Conservation (phyloP, 345 rosid genomes). For the Boechera divaricarpa region DNA sequence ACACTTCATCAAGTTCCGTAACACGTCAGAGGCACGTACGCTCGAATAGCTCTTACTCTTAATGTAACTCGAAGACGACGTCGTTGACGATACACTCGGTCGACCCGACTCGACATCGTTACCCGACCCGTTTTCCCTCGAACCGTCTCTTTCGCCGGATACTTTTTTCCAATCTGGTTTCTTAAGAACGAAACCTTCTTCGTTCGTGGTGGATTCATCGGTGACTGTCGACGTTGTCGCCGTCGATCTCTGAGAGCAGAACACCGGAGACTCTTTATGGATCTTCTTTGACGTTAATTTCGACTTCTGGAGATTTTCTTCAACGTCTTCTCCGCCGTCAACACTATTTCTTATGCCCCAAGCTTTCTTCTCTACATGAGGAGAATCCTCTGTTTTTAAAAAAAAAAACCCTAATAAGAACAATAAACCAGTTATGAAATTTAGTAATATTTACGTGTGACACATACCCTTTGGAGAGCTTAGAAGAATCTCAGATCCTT, state of each 20-base stretch:
- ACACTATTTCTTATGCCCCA: constrained; percentile 29
- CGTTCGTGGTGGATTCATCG: constrained; percentile 46
- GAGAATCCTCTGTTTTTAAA: constrained; percentile 40
- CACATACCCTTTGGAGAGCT: constrained; percentile 40
- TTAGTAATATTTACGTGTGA: background rate
- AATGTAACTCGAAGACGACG: constrained; percentile 41
- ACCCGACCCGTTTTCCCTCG: constrained; percentile 14
- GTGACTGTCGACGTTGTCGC: constrained; percentile 46
- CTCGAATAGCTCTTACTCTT: constrained; percentile 52
- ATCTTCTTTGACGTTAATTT: constrained; percentile 9
- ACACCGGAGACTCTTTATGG: constrained; percentile 46
- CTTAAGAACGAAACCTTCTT: constrained; percentile 35
- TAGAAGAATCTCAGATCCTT: constrained; percentile 63
- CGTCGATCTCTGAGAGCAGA: constrained; percentile 49
- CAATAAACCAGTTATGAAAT: background rate
- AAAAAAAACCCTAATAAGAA: background rate
- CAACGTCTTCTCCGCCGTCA: background rate
- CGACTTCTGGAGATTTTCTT: constrained; percentile 31
- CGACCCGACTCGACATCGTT: constrained; percentile 22
- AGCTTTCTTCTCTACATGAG: constrained; percentile 31
- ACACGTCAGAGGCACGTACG: constrained; percentile 51
- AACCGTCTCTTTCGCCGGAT: background rate
- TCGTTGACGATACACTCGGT: constrained; percentile 37
- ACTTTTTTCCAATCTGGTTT: constrained; percentile 13
- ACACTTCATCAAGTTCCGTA: constrained; percentile 58